phyloP scores from a whole-genome alignment of 2,329 filamentous ascomycete species.

The Epichloe typhina region DNA sequence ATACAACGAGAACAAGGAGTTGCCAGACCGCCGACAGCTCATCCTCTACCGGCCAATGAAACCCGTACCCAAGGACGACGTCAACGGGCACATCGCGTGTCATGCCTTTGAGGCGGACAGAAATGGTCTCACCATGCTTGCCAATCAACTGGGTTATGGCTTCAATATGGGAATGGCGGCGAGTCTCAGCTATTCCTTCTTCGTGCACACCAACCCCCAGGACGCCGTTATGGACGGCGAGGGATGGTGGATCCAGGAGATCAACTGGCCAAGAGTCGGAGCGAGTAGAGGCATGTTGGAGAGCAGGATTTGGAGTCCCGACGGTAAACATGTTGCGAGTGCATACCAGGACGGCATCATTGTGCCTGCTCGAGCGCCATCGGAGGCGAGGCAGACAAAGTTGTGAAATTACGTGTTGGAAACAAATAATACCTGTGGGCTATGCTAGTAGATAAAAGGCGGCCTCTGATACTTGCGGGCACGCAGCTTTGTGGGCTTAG shows the following conservation, averaged over 20 bases:
- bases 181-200: slow-evolving; percentile 37
- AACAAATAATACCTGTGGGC: not conserved
- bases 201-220: slow-evolving; percentile 35
- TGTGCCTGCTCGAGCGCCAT: slow-evolving; percentile 9
- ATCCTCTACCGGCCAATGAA: slow-evolving; percentile 34
- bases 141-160: slow-evolving; percentile 35
- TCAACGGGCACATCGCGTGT: slow-evolving; percentile 32
- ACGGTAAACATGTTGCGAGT: slow-evolving; percentile 38
- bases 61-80: slow-evolving; percentile 26
- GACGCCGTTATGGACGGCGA: slow-evolving; percentile 33
- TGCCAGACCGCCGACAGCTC: slow-evolving; percentile 34
- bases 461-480: not conserved
- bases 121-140: slow-evolving; percentile 40
- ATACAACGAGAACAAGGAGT: slow-evolving; percentile 28
- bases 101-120: slow-evolving; percentile 40
- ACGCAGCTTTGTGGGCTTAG: not conserved
- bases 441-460: not conserved
- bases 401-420: slow-evolving; percentile 11
- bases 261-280: slow-evolving; percentile 32
- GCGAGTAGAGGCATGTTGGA: slow-evolving; percentile 34
- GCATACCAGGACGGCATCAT: slow-evolving; percentile 41
- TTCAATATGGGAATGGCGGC: slow-evolving; percentile 27
- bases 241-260: slow-evolving; percentile 43
- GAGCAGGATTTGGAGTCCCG: slow-evolving; percentile 40
- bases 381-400: slow-evolving; percentile 8